Evolutionary conservation across 1,284 basidiomycete genomes (phyloP).

Genomic region (Leccinum cinnamomeum): DNA sequence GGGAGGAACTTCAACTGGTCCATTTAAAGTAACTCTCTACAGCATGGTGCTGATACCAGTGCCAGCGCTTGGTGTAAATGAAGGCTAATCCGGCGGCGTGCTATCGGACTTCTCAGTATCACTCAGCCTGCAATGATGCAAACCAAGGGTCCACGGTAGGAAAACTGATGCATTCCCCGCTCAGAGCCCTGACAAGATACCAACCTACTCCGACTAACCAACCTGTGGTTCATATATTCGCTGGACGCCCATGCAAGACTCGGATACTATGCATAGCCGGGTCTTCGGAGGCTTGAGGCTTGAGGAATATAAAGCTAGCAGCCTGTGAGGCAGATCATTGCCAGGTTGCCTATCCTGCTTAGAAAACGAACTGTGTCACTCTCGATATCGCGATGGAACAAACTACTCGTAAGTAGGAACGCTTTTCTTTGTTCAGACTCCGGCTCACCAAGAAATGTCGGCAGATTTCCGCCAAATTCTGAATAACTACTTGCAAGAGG

Average conservation of each 20-base stretch:
- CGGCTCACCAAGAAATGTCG: constrained; percentile 7
- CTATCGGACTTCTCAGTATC: not conserved
- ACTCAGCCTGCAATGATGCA: not conserved
- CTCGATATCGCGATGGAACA: constrained; percentile 13
- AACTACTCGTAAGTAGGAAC: constrained; percentile 17
- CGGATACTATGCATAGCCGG: constrained; percentile 13
- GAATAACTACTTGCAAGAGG: constrained; percentile 27
- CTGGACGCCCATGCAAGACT: constrained; percentile 1
- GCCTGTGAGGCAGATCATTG: not conserved
- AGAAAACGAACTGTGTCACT: not conserved
- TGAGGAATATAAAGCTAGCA: constrained; percentile 20
- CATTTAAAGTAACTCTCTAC: constrained; percentile 17
- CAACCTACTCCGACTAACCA: constrained; percentile 15
- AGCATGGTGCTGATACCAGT: constrained; percentile 31
- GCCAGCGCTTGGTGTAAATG: constrained; percentile 10
- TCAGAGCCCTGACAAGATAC: constrained; percentile 8
- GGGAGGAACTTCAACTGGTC: not conserved
- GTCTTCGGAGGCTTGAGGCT: not conserved
- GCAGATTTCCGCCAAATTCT: constrained; percentile 26
- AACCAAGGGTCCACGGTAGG: not conserved
- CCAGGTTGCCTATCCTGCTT: not conserved
- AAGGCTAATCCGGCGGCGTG: constrained; percentile 2
- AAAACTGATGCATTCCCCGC: not conserved
- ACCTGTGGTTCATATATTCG: constrained; percentile 24
- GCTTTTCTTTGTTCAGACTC: not conserved